Conservation (phyloP, 2,329 filamentous ascomycete species). For the Cordyceps fumosorosea region DNA sequence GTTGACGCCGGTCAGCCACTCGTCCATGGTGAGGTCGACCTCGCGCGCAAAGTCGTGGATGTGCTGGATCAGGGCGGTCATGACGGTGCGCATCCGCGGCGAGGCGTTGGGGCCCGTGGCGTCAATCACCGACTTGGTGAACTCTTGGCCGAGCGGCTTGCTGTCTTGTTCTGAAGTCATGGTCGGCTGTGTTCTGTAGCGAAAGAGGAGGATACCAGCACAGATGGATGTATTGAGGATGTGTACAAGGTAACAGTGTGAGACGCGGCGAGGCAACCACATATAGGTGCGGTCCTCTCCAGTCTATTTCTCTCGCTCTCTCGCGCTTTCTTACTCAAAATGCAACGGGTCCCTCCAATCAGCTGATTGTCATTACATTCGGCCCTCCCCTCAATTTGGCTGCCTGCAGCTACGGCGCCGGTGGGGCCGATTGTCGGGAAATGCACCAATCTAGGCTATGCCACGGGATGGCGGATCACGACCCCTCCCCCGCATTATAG, state of each 20-base stretch:
- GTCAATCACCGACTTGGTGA: constrained; percentile 67
- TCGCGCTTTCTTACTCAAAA: background rate
- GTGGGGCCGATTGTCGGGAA: constrained; percentile 1
- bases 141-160: constrained; percentile 37
- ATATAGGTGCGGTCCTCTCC: background rate
- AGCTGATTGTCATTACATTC: background rate
- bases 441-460: background rate
- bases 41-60: constrained; percentile 78
- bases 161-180: constrained; percentile 13
- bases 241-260: background rate
- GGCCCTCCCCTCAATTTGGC: background rate
- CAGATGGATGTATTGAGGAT: background rate
- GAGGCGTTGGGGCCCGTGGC: constrained; percentile 66
- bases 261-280: background rate
- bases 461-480: background rate
- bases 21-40: constrained; percentile 70
- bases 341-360: background rate
- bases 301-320: too few species aligned
- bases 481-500: constrained; percentile 1
- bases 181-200: background rate
- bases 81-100: constrained; percentile 61
- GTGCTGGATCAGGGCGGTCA: constrained; percentile 63
- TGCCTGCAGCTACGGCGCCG: background rate
- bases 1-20: constrained; percentile 67
- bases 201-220: background rate